These are phyloP conservation scores for Hura crepitans DNA, from an alignment of 441 rosid species.

Conservation along the genomic window DNA sequence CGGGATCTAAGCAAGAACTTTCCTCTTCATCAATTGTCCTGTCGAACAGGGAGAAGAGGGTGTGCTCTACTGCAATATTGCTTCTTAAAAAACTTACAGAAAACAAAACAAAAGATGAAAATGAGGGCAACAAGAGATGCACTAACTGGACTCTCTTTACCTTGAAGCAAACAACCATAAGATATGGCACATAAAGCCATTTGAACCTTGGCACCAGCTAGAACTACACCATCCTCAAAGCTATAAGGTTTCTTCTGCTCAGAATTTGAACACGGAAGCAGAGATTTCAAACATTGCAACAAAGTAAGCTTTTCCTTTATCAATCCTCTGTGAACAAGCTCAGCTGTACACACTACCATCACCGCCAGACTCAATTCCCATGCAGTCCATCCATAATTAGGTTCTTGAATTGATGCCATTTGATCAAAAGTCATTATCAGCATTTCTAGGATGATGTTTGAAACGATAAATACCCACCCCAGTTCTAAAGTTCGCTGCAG, in stretches of 20 bases:
- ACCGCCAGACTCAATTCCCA: slow-evolving; percentile 7
- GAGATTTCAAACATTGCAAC: slow-evolving; percentile 14
- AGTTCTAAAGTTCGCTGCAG: neutral
- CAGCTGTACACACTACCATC: slow-evolving; percentile 8
- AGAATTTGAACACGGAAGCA: slow-evolving; percentile 15
- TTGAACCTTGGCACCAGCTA: slow-evolving; percentile 7
- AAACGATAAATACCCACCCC: neutral
- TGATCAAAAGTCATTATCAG: slow-evolving; percentile 7
- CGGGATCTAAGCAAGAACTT: too few relatives aligned
- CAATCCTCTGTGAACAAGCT: slow-evolving; percentile 12
- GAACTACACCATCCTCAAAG: neutral
- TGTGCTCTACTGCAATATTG: neutral
- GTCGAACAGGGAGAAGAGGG: neutral
- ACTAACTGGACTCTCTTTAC: slow-evolving; percentile 3
- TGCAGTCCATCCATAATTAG: neutral
- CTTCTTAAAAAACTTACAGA: neutral
- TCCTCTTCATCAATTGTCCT: neutral
- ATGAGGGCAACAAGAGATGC: neutral
- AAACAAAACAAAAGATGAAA: neutral
- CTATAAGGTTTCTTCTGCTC: slow-evolving; percentile 2
- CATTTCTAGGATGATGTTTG: slow-evolving; percentile 2
- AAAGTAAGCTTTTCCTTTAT: slow-evolving; percentile 14
- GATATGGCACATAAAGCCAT: neutral
- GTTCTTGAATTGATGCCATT: neutral
- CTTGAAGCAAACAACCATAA: neutral